Evolutionary conservation across 1,284 basidiomycete species (phyloP), one percentile per base, ranked within the genome.

Genomic region (Malassezia slooffiae): DNA sequence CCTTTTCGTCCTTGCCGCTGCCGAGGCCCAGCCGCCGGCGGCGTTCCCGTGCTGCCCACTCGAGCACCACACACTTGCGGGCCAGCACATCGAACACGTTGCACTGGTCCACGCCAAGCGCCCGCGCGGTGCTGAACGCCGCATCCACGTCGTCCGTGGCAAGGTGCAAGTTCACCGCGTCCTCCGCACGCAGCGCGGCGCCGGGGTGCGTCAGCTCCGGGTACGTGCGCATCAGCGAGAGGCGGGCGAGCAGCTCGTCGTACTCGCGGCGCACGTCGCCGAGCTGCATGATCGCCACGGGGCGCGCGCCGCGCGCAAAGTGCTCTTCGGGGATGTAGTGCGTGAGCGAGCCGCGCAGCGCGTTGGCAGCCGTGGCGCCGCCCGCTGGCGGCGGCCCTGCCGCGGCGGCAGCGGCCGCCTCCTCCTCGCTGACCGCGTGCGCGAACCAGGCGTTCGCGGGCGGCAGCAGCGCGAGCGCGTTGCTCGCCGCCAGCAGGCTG

Each of bases 231-330:
- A 83, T 75, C 38, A 95, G 76, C 58, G 83, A 80, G 34, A 95
- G 73, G 48, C 83, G 81, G 13, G 87, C 80, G 38, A 82, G 75
- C 32, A 91, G 75, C 17, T 91, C 72, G 8, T 81, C 76, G 70
- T 87, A 86, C 61, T 93, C 88, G 57, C 81, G 79, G 52, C 84
- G 79, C 54, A 97, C 81, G 70, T 93, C 87, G 15, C 74, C 73
- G 17, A 95, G 73, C 46, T 82, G 79, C 33, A 95, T 76, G 36
- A 93, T 77, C 62, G 40, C 34, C 10, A 48, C 34, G 88, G 85
- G 21, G 80, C 75, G 41, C 83, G 57, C 21, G 73, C 57, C 73
- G 79, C 42, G 77, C 79, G 34, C 24, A 72, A 67, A 13, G 12
- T 40, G 49, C 49, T 77, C 75, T 63, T 83, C 80, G 3, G 90